phyloP scores from a whole-genome alignment of 768 basidiomycete species.

The Rhizopogon vulgaris region DNA sequence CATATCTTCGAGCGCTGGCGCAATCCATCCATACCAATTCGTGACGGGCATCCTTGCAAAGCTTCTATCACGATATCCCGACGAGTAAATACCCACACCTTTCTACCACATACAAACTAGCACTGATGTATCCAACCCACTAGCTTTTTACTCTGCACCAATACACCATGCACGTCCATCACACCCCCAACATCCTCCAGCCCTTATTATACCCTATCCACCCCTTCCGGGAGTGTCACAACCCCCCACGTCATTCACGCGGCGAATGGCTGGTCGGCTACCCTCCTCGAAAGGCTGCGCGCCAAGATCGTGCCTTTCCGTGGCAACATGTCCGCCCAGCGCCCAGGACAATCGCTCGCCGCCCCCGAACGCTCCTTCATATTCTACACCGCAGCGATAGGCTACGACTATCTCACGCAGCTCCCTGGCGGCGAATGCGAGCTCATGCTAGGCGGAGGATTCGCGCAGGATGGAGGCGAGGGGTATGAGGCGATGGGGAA shows the following conservation, averaged over 20 bases:
- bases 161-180: slow-evolving; percentile 58
- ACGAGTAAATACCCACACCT: slow-evolving; percentile 32
- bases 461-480: slow-evolving; percentile 27
- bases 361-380: slow-evolving; percentile 47
- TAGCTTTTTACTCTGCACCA: slow-evolving; percentile 55
- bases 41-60: slow-evolving; percentile 57
- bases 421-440: slow-evolving; percentile 39
- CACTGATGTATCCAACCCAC: not conserved
- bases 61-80: slow-evolving; percentile 39
- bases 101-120: not conserved
- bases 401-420: slow-evolving; percentile 67
- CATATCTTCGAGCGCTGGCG: slow-evolving; percentile 49
- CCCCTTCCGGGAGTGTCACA: slow-evolving; percentile 51
- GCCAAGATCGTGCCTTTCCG: slow-evolving; percentile 58
- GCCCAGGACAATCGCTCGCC: slow-evolving; percentile 38
- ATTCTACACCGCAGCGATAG: slow-evolving; percentile 40
- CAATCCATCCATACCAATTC: slow-evolving; percentile 64
- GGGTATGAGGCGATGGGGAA: slow-evolving; percentile 30
- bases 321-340: slow-evolving; percentile 60
- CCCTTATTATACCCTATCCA: slow-evolving; percentile 47
- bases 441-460: slow-evolving; percentile 62
- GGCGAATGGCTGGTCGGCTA: slow-evolving; percentile 78
- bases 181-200: slow-evolving; percentile 18
- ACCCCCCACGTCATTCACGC: slow-evolving; percentile 72
- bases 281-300: slow-evolving; percentile 59